Base-by-base conservation (phyloP, 257 asterid genomes). In the Solanum chilense region DNA sequence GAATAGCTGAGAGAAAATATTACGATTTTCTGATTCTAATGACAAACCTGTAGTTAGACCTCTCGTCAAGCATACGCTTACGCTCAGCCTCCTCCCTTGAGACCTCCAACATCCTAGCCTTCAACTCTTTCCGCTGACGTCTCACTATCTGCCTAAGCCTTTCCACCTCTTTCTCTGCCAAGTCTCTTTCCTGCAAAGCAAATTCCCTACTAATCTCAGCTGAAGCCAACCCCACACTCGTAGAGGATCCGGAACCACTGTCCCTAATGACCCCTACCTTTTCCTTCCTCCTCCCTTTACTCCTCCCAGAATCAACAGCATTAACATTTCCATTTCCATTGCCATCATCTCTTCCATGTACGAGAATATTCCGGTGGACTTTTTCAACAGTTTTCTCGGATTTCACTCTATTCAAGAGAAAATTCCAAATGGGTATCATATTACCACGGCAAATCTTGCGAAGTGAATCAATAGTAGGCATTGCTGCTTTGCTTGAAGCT, bases 121-220 rank as follows among this genome's bases (percentile, higher is more conserved):
- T 97, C 91, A 97, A 89, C 92, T 96, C 99, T 94, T 95, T 97
- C 44, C 99, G 91, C 91, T 97, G 98, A 86, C 98, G 94, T 93
- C 99, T 93, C 89, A 96, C 94, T 83, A 93, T 89, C 93, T 96
- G 99, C 93, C 99, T 93, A 93, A 97, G 89, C 93, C 95, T 97
- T 91, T 97, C 99, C 84, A 96, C 99, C 88, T 96, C 99, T 93
- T 96, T 96, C 94, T 97, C 99, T 62, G 99, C 99, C 92, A 90
- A 29, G 77, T 97, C 98, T 85, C 99, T 94, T 92, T 97, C 99
- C 91, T 91, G 98, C 93, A 97, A 93, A 15, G 98, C 98, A 89
- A 88, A 87, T 90, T 96, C 99, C 92, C 97, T 96, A 87, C 92
- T 93, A 86, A 91, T 91, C 88, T 91, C 91, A 66, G 90, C 27